These are phyloP conservation scores for Stromatinia cepivora DNA, from an alignment of 2,329 filamentous ascomycete genomes.

Conservation along the genomic window DNA sequence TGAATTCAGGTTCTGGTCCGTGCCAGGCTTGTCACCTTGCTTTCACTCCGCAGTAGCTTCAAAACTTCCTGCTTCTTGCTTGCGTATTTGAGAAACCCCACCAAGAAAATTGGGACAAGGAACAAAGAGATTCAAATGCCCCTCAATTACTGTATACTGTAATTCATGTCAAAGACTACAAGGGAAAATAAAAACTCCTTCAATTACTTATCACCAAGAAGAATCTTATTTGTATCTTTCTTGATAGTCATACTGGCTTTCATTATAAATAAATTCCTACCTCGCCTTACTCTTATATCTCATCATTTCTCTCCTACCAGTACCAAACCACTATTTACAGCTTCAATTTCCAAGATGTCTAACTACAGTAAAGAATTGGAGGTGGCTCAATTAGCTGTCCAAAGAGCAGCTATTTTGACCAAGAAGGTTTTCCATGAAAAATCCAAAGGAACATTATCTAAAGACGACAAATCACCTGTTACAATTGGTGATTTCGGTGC, in stretches of 20 bases:
- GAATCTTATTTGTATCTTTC: conserved; percentile 34
- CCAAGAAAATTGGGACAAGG: conserved; percentile 19
- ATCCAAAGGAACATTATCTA: conserved; percentile 90
- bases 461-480: conserved; percentile 94
- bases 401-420: conserved; percentile 75
- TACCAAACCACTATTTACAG: conserved; percentile 26
- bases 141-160: conserved; percentile 12
- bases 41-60: neutral
- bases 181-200: neutral
- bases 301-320: conserved; percentile 34
- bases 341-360: conserved; percentile 41
- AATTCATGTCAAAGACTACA: conserved; percentile 13
- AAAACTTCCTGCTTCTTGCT: neutral
- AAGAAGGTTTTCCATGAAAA: conserved; percentile 82
- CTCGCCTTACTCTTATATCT: conserved; percentile 38
- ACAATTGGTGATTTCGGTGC: conserved; percentile 98
- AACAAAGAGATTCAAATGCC: conserved; percentile 18
- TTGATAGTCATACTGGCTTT: conserved; percentile 38
- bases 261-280: conserved; percentile 33
- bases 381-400: conserved; percentile 84
- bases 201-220: conserved; percentile 20
- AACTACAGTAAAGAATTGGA: conserved; percentile 74
- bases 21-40: conserved; percentile 10
- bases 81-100: conserved; percentile 1
- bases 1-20: conserved; percentile 6